These are phyloP conservation scores for Penicillium longicatenatum DNA, from an alignment of 495 filamentous ascomycete species.

Conservation along the genomic window DNA sequence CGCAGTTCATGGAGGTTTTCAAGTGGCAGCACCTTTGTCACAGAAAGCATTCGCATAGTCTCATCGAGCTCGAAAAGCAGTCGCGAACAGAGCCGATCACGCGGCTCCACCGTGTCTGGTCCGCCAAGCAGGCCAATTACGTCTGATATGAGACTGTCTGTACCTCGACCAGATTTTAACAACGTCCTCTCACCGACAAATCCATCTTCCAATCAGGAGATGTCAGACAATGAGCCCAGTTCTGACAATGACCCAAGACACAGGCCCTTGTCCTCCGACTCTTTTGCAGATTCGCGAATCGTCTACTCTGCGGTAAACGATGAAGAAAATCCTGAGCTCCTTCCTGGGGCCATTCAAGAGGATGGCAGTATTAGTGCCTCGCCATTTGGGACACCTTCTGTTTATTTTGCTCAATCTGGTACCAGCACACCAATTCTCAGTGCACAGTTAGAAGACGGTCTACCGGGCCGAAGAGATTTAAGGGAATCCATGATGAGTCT, in stretches of 20 bases:
- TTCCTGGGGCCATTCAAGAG: conserved; percentile 4
- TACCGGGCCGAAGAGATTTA: conserved; percentile 42
- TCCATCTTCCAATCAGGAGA: background rate
- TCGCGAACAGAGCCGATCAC: conserved; percentile 14
- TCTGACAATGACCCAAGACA: background rate
- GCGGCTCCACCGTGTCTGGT: conserved; percentile 8
- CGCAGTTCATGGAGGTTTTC: conserved; percentile 25
- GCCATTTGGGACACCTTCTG: conserved; percentile 15
- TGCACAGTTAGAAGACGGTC: conserved; percentile 53
- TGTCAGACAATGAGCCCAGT: background rate
- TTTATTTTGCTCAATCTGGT: conserved; percentile 16
- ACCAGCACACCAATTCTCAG: conserved; percentile 24
- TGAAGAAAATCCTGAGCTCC: background rate
- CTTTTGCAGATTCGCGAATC: background rate
- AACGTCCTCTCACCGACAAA: conserved; percentile 4
- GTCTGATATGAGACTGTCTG: conserved; percentile 12
- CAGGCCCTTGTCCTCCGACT: background rate
- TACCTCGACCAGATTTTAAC: conserved; percentile 9
- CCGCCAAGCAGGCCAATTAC: conserved; percentile 6
- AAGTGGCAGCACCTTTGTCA: conserved; percentile 22
- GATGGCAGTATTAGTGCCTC: conserved; percentile 12
- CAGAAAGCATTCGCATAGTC: conserved; percentile 12
- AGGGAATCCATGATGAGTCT: conserved; percentile 52
- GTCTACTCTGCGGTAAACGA: background rate
- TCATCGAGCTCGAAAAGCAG: conserved; percentile 11